Base-by-base conservation (phyloP, 2,329 filamentous ascomycete genomes). In the Exophiala alcalophila region DNA sequence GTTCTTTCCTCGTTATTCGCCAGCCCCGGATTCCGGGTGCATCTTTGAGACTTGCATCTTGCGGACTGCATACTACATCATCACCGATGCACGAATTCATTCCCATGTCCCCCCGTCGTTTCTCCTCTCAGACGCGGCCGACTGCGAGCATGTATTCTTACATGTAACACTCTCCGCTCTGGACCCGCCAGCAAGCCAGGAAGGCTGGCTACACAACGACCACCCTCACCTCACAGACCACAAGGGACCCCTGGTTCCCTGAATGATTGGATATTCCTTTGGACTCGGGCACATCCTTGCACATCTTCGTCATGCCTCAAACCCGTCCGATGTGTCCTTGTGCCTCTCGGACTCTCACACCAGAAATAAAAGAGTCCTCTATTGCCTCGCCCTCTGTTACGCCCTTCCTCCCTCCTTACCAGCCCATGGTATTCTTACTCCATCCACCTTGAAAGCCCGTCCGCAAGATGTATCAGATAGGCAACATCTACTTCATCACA, bases 401-500 rank as follows among this genome's bases (percentile, higher is more conserved):
- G 10, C 12, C 21, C 8, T 38, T 18, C 15, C n/a, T 28, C 27
- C 27, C 18, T 21, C 28, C 34, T 32, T n/a, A 14, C 16, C 29
- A 14, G 24, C 16, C 16, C 23, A 21, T 20, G 21, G 38, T 20
- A 24, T 26, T n/a, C 29, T 12, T 10, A n/a, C 14, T 20, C 15
- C 14, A 31, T 4, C 19, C 38, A 20, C 29, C 24, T 11, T 27
- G 14, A 14, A 3, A 24, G 8, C 26, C 20, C n/a, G 30, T 38
- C 28, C 33, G 25, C 38, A 47, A 37, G 35, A 52, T 52, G 49
- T 50, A 52, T 39, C 31, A 48, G 28, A 71, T 77, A 39, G 72
- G 74, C 16, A 80, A 80, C 50, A 71, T 79, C 54, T 80, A 81
- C 57, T 61, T 73, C 52, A 76, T 79, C 51, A 72, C 75, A 40